Conservation (phyloP, 148 eudicot species). For the Camellia lanceoleosa region DNA sequence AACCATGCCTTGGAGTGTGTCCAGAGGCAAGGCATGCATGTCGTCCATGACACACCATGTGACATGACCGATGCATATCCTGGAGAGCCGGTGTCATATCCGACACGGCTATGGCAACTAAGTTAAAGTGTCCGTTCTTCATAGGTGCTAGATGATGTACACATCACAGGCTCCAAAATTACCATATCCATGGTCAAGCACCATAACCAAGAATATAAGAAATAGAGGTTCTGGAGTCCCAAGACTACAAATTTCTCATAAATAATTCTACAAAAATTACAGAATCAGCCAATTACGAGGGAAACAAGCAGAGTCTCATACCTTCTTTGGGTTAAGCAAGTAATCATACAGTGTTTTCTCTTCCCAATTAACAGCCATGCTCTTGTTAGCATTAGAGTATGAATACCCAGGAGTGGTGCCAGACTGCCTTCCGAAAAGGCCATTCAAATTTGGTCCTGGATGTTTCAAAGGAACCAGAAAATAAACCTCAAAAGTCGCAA, state of each 20-base stretch:
- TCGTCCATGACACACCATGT: too few relatives aligned
- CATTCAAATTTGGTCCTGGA: conserved; percentile 89
- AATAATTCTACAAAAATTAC: neutral
- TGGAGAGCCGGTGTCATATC: too few relatives aligned
- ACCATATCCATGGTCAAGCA: neutral
- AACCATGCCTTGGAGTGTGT: too few relatives aligned
- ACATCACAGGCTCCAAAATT: neutral
- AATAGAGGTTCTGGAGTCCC: neutral
- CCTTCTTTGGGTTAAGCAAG: conserved; percentile 91
- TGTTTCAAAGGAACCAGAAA: neutral
- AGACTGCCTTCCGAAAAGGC: conserved; percentile 81
- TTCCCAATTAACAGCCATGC: conserved; percentile 71
- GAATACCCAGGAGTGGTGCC: conserved; percentile 87
- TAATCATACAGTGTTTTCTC: conserved; percentile 78
- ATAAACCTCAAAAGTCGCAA: neutral
- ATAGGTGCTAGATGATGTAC: too few relatives aligned
- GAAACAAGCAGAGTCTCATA: conserved; percentile 1
- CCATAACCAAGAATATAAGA: too few relatives aligned
- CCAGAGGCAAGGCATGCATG: too few relatives aligned
- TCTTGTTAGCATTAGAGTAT: conserved; percentile 86
- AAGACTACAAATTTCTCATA: neutral
- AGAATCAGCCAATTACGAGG: neutral
- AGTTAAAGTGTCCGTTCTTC: too few relatives aligned
- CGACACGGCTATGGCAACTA: too few relatives aligned
- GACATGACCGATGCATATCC: too few relatives aligned